Conservation (phyloP, 2,329 filamentous ascomycete species). For the Basipetospora chlamydospora region DNA sequence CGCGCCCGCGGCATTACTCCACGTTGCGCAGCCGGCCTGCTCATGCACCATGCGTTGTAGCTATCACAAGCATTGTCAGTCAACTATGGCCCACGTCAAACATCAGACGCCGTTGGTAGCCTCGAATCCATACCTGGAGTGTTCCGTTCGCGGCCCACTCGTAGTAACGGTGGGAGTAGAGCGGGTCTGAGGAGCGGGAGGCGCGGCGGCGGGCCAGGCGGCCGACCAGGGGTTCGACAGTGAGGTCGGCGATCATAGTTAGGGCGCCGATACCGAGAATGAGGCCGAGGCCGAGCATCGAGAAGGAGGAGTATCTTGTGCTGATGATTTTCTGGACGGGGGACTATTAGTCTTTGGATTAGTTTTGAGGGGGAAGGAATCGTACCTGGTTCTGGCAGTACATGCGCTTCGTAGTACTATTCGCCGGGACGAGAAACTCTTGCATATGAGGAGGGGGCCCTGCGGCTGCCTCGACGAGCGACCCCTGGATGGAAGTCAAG, state of each 20-base stretch:
- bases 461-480: neutral
- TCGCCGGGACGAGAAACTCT: neutral
- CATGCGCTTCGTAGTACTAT: neutral
- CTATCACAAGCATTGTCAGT: too few relatives aligned
- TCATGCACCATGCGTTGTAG: conserved; percentile 1
- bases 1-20: neutral
- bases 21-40: neutral
- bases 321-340: neutral
- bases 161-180: neutral
- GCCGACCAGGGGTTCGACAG: neutral
- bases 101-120: too few relatives aligned
- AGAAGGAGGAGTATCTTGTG: neutral
- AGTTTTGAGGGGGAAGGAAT: neutral
- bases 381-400: neutral
- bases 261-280: neutral
- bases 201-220: neutral
- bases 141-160: neutral
- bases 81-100: too few relatives aligned
- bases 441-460: neutral
- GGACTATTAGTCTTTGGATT: neutral
- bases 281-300: neutral
- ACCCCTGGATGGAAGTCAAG: conserved; percentile 1
- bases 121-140: too few relatives aligned
- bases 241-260: neutral
- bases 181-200: neutral